These are phyloP conservation scores for Populus tremula DNA, from an alignment of 345 rosid genomes.

Conservation along the genomic window DNA sequence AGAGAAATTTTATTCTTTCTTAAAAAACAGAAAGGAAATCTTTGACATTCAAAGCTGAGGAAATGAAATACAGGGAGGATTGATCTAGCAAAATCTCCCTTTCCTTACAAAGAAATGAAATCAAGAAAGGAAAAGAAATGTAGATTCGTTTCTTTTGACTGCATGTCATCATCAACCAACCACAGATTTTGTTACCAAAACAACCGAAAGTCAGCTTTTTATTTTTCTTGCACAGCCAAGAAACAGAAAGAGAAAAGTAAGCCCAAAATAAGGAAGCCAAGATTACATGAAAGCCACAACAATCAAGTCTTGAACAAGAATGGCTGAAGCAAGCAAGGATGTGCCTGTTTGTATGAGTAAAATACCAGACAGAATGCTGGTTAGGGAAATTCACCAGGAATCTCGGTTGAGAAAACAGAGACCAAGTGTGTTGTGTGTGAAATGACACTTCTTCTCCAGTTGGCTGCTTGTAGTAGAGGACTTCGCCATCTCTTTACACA, in stretches of 20 bases:
- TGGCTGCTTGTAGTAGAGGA: neutral
- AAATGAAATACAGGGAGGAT: neutral
- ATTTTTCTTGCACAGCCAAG: neutral
- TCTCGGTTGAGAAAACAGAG: neutral
- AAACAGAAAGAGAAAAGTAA: neutral
- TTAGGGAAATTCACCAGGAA: neutral
- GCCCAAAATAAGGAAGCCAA: neutral
- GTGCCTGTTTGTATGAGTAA: neutral
- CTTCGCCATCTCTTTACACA: neutral
- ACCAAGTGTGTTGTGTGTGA: neutral
- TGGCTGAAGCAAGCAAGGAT: neutral
- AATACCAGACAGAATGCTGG: neutral
- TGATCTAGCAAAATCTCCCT: neutral
- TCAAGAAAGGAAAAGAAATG: neutral
- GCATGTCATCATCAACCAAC: neutral
- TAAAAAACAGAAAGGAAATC: neutral
- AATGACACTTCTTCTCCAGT: neutral
- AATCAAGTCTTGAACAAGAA: neutral
- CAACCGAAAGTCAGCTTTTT: neutral
- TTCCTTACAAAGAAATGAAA: neutral
- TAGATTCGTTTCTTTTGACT: neutral
- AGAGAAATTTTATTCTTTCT: no score
- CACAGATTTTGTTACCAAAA: neutral
- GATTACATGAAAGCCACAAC: neutral
- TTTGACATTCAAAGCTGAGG: neutral